phyloP scores from a whole-genome alignment of 805 yeast genomes.

The Teunomyces tritomae region DNA sequence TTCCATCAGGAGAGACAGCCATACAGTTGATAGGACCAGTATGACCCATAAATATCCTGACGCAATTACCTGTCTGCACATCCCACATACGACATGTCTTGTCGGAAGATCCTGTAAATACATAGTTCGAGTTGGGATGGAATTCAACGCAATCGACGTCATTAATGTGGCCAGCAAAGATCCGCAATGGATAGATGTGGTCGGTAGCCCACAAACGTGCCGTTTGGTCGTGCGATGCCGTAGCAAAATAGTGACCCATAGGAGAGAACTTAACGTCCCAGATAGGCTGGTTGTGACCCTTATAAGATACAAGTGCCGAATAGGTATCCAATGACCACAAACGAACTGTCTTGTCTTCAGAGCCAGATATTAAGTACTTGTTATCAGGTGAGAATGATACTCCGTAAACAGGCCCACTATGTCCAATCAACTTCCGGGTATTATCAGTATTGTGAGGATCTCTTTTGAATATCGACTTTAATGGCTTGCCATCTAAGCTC shows the following conservation, averaged over 20 bases:
- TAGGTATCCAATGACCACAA: conserved; percentile 93
- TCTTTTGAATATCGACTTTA: conserved; percentile 56
- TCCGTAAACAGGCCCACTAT: conserved; percentile 92
- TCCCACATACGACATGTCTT: conserved; percentile 99
- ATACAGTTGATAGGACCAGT: conserved; percentile 82
- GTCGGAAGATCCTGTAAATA: conserved; percentile 93
- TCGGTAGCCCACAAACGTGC: conserved; percentile 98
- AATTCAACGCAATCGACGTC: conserved; percentile 94
- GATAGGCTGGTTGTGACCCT: conserved; percentile 93
- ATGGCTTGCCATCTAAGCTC: conserved; percentile 89
- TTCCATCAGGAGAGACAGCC: conserved; percentile 94
- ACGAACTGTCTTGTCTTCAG: conserved; percentile 90
- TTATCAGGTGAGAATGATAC: conserved; percentile 89
- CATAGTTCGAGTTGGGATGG: conserved; percentile 94
- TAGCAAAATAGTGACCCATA: conserved; percentile 95
- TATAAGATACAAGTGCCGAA: conserved; percentile 86
- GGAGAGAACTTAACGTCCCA: conserved; percentile 98
- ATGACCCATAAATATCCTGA: conserved; percentile 89
- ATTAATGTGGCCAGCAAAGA: conserved; percentile 95
- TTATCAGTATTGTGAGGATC: conserved; percentile 50
- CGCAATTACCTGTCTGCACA: conserved; percentile 81
- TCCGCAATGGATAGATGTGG: conserved; percentile 92
- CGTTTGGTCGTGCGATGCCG: conserved; percentile 96
- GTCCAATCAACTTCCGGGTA: conserved; percentile 74
- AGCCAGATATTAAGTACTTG: conserved; percentile 71